Percentiles rank a stretch among this genome's conserved stretches.
Evolutionary conservation across 768 basidiomycete genomes (phyloP).

Genomic region (Rhizopogon rudus): DNA sequence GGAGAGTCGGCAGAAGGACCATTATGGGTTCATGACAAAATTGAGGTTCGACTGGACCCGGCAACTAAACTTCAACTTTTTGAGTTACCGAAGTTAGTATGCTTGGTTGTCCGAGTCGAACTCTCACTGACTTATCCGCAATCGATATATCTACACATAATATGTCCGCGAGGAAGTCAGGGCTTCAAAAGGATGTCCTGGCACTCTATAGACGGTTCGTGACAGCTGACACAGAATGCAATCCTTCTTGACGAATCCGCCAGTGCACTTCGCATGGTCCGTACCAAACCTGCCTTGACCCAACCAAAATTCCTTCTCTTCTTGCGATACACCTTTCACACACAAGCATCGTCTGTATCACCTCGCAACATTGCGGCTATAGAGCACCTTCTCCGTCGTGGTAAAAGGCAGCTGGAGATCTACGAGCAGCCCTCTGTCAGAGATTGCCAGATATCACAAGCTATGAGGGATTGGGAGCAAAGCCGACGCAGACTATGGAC

Average conservation of each 20-base stretch:
- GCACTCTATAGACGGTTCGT: constrained; percentile 51
- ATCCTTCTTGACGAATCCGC: background rate
- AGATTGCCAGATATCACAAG: constrained; percentile 70
- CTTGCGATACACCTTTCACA: constrained; percentile 65
- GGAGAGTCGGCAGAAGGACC: constrained; percentile 3
- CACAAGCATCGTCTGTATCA: constrained; percentile 54
- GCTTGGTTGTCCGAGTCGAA: too few relatives aligned
- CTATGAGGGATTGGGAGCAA: constrained; percentile 65
- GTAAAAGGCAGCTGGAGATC: constrained; percentile 60
- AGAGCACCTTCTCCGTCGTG: constrained; percentile 73
- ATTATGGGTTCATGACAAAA: constrained; percentile 1
- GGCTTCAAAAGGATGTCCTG: constrained; percentile 49
- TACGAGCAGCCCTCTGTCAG: constrained; percentile 64
- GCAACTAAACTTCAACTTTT: background rate
- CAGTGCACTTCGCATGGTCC: constrained; percentile 75
- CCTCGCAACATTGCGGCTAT: constrained; percentile 64
- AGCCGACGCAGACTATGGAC: constrained; percentile 15
- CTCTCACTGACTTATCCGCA: too few relatives aligned
- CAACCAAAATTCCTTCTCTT: constrained; percentile 64
- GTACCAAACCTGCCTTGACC: constrained; percentile 54
- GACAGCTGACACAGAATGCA: constrained; percentile 4
- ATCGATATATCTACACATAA: too few relatives aligned
- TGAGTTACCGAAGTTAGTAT: background rate
- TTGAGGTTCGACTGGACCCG: background rate
- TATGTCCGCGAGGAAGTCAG: constrained; percentile 36